Base-by-base conservation (phyloP, 768 basidiomycete species). In the Cystobasidium ongulense region DNA sequence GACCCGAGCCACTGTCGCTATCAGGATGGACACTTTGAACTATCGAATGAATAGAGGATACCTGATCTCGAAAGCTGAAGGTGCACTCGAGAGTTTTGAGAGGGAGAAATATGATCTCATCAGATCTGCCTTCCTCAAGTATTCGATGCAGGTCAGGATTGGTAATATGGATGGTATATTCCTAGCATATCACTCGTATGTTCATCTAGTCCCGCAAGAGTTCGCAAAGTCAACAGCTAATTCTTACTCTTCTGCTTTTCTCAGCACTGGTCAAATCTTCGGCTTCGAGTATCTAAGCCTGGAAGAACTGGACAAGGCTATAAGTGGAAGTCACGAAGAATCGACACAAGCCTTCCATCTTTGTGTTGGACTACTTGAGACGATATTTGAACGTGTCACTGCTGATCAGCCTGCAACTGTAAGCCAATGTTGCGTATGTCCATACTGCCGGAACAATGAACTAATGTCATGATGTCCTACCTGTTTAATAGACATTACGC, bases 101-200 rank as follows among this genome's bases (percentile, higher is more conserved):
- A 84, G 86, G 75, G 95, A 99, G 80, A 92, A 92, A 78, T 96
- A 92, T 80, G 95, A 99, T 79, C 86, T 99, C 46, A 88, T 94
- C 77, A 87, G 95, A 3, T 89, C 91, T 17, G 94, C 92, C 0
- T 95, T 97, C 83, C 84, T 99, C 68, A 97, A 97, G 83, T 75
- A 17, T 75, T 92, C 91, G 76, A 89, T 98, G 83, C 95, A 99
- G 84, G 94, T 86, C 1, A 88, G 95, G 3, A 98, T 99, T 75
- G 95, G 95, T 10, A 87, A 89, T 79, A 98, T 98, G 95, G 93
- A 96, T 78, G 95, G 95, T 18, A 89, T 97, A 8, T 81, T 83
- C 59, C 73, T 81, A 53, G 82, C 82, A 0, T 83, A 82, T 76
- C 83, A 83, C 77, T 75, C 75, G 41, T 36, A 39, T 17, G 39